Base-by-base conservation (phyloP, 169 alveolate genomes). In the Plasmodium berghei region DNA sequence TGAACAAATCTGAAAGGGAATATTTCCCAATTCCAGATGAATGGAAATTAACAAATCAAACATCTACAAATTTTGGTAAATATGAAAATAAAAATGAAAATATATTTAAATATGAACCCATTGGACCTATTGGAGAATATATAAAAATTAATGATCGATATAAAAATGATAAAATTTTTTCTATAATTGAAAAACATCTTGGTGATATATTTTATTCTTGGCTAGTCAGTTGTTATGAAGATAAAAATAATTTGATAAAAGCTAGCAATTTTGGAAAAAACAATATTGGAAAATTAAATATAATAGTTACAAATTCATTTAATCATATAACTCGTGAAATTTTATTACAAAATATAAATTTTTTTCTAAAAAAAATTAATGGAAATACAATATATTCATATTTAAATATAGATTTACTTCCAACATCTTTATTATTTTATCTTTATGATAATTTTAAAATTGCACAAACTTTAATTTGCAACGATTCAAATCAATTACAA, bases 211-310 rank as follows among this genome's bases (percentile, higher is more conserved):
- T 83, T 28, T 83, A 46, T 61, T 16, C 90, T 0, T 83, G 90
- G 90, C 63, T 83, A 9, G 90, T 83, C n/a, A 67, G 90, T 16
- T 83, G 90, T 22, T 83, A 83, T 24, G 90, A 83, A 24, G 90
- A 83, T 28, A 83, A 83, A 67, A 83, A 83, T 67, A 55, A 55
- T 28, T 59, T 83, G 20, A 83, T 28, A 20, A 83, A 34, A 28
- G 46, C 69, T 14, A 72, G 69, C 12, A 54, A 67, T 20, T 69
- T 67, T 14, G 61, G 61, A n/a, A 83, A 67, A n/a, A 54, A n/a
- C 28, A 34, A 34, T 4, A 34, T 34, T 3, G 5, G 5, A 34
- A 83, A 62, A 46, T 52, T 66, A 6, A 67, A 42, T 48, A 83
- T 83, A 9, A 83, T 83, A 5, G 83, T 83, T 54, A 83, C 90